Evolutionary conservation across 345 rosid genomes (phyloP), one percentile per base, ranked within the genome.

Genomic region (Syzygium jambos): DNA sequence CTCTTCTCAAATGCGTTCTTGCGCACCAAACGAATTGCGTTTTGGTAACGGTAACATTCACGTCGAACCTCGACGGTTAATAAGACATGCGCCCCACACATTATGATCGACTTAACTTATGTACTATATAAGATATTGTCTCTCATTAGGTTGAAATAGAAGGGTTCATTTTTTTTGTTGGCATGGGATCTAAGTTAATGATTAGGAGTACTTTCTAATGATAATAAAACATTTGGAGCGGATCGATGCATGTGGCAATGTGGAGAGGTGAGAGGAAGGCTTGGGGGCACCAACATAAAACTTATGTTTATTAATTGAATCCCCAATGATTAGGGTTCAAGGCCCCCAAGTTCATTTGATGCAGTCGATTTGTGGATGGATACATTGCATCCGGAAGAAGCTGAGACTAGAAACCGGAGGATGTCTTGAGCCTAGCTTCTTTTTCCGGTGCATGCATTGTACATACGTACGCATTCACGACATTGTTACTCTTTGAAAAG

Each of bases 131-230:
- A 34, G 80, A 73, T 38, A 19, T 38, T 34, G 49, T 73, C 11
- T 43, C 82, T 19, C 14, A 1, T 73, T 73, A 73, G 49, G 49
- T 73, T 34, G 82, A 73, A 73, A 73, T 9, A 19, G 82, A 38
- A 38, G 80, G 25, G 14, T 10, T 73, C 73, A 17, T 73, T 73
- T 73, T 6, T 10, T 38, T 38, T 38, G 38, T 19, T 38, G 1
- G 49, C 38, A 38, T 38, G 82, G 87, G 87, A 91, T 90, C 89
- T 30, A 84, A 88, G 89, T 89, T 85, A 91, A 91, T 91, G 92
- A 91, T 91, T 91, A 78, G 90, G 49, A 38, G 88, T 51, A 53
- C n/a, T 52, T 16, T n/a, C 83, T 52, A 84, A 88, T 43, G 86
- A 65, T 86, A 41, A 29, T 86, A 51, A 52, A 54, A 27, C 17